Evolutionary conservation across 495 filamentous ascomycete genomes (phyloP), one percentile per base, ranked within the genome.

Genomic region (Podospora bellae-mahoneyi): DNA sequence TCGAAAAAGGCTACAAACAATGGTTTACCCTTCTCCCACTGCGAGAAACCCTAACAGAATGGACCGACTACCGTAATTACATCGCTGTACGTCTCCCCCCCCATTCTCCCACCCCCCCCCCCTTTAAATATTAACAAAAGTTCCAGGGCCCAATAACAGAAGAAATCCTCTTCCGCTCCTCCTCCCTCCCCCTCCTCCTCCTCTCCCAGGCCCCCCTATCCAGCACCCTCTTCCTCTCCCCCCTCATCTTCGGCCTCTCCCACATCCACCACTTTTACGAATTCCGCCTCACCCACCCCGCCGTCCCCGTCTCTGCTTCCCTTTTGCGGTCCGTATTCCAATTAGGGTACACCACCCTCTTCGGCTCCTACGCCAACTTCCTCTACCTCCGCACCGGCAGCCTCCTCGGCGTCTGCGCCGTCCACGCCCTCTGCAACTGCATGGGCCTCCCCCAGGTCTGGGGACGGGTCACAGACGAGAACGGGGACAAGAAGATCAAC

Each of bases 191-290:
- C 5, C 83, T 97, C 3, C 89, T 96, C 75, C 78, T 97, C 5
- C 78, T 94, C n/a, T 86, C 93, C n/a, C 83, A 84, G 34, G 77
- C 85, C 6, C 79, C 85, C 3, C 77, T 88, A 2, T 78, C 77
- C 0, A 81, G 79, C 4, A 88, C 91, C 70, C 83, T 97, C 73
- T 92, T 95, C 77, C 76, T 92, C 7, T 88, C 91, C 0, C 95
- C 95, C 2, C 78, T 98, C 10, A 91, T 96, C 78, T 99, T 99
- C 76, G 95, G 96, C 65, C 90, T 99, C 62, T 92, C 94, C 13
- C 95, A 99, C 80, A 78, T 97, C 30, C 94, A 99, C 78, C 95
- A 98, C 80, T 92, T 93, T 78, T 97, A 97, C 80, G 95, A 99
- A 80, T 97, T 94, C 81, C 87, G 88, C 34, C 80, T 96, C 10